Conservation (phyloP, 768 basidiomycete genomes). For the Boletus reticulatus region DNA sequence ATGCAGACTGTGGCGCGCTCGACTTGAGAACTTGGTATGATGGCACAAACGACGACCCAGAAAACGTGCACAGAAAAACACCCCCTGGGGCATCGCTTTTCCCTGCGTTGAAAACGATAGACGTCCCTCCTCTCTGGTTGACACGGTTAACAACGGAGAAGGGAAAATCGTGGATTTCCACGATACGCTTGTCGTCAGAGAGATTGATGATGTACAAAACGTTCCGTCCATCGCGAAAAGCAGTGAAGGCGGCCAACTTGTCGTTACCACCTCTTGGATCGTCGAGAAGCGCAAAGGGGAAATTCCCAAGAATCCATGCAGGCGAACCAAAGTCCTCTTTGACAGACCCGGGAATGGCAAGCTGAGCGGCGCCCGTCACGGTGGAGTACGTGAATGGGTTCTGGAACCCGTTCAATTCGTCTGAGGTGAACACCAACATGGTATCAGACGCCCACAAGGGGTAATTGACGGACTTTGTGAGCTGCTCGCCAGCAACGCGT, state of each 20-base stretch:
- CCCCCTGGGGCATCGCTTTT: constrained; percentile 32
- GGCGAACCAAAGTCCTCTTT: constrained; percentile 57
- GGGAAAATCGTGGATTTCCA: constrained; percentile 31
- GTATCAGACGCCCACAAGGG: constrained; percentile 60
- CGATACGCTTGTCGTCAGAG: constrained; percentile 19
- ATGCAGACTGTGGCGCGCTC: constrained; percentile 16
- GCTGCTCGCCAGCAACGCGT: constrained; percentile 50
- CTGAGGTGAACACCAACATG: constrained; percentile 60
- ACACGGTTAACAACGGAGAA: constrained; percentile 31
- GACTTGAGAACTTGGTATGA: constrained; percentile 24
- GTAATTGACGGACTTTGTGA: constrained; percentile 53
- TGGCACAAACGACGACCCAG: constrained; percentile 20
- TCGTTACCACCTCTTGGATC: constrained; percentile 18
- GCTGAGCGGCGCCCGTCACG: constrained; percentile 26
- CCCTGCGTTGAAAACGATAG: constrained; percentile 34
- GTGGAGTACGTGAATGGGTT: constrained; percentile 62
- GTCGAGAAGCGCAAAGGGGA: constrained; percentile 46
- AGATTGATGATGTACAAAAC: constrained; percentile 35
- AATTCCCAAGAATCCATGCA: constrained; percentile 52
- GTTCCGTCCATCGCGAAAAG: constrained; percentile 33
- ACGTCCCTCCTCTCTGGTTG: constrained; percentile 18
- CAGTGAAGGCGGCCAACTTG: constrained; percentile 29
- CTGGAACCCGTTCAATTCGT: constrained; percentile 56
- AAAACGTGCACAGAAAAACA: constrained; percentile 30
- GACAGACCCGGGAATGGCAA: constrained; percentile 38